Conservation (phyloP, 495 filamentous ascomycete genomes). For the Lindgomyces ingoldianus region DNA sequence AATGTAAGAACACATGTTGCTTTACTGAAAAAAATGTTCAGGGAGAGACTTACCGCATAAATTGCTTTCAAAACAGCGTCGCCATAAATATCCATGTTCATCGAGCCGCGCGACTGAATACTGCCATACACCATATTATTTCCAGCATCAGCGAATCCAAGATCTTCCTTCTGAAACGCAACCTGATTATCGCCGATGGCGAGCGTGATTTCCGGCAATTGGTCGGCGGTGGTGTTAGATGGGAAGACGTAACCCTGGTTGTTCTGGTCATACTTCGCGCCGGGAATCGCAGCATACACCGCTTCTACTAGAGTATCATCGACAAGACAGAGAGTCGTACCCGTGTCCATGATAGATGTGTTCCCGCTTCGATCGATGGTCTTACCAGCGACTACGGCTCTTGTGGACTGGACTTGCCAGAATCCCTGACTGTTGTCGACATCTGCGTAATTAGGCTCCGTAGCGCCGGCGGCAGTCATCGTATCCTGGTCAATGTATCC, state of each 20-base stretch:
- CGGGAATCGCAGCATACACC: slow-evolving; percentile 69
- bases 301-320: slow-evolving; percentile 65
- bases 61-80: slow-evolving; percentile 68
- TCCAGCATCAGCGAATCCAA: slow-evolving; percentile 64
- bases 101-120: slow-evolving; percentile 69
- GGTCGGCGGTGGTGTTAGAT: slow-evolving; percentile 53
- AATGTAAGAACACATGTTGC: background rate
- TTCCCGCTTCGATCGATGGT: slow-evolving; percentile 59
- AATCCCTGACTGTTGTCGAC: slow-evolving; percentile 72
- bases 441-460: slow-evolving; percentile 62
- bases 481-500: slow-evolving; percentile 71
- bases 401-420: slow-evolving; percentile 68
- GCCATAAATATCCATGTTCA: slow-evolving; percentile 72
- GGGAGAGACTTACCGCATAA: slow-evolving; percentile 37
- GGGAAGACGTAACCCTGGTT: slow-evolving; percentile 74
- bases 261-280: slow-evolving; percentile 60
- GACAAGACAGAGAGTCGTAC: slow-evolving; percentile 71
- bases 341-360: slow-evolving; percentile 76
- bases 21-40: background rate
- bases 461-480: slow-evolving; percentile 53
- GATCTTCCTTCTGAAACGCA: slow-evolving; percentile 68
- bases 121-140: slow-evolving; percentile 67
- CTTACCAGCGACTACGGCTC: slow-evolving; percentile 62
- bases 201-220: slow-evolving; percentile 66
- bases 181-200: slow-evolving; percentile 68